phyloP scores from a whole-genome alignment of 106 monocot genomes.

The Narthecium ossifragum region DNA sequence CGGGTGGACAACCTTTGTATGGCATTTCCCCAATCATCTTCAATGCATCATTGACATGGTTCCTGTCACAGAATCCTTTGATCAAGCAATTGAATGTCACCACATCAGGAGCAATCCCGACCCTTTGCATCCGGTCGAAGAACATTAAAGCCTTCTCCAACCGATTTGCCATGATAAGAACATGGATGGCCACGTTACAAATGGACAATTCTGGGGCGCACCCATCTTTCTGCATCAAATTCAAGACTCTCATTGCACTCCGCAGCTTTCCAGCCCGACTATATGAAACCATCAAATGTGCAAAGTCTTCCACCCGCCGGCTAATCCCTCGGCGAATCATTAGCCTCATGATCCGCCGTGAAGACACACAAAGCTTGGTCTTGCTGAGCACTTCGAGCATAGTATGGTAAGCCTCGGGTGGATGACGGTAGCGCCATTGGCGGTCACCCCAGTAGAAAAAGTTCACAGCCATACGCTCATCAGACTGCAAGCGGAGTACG shows the following conservation, averaged over 20 bases:
- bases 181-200: slow-evolving; percentile 67
- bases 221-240: slow-evolving; percentile 93
- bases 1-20: slow-evolving; percentile 49
- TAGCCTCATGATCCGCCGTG: slow-evolving; percentile 59
- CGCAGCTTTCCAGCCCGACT: slow-evolving; percentile 78
- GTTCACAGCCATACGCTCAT: slow-evolving; percentile 50
- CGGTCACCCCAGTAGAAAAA: slow-evolving; percentile 92
- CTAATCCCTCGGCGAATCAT: slow-evolving; percentile 68
- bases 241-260: slow-evolving; percentile 81
- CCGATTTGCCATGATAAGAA: slow-evolving; percentile 58
- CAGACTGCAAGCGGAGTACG: slow-evolving; percentile 55
- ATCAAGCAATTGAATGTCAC: slow-evolving; percentile 86
- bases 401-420: slow-evolving; percentile 54
- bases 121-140: slow-evolving; percentile 60
- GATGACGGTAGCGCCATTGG: slow-evolving; percentile 89
- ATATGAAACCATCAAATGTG: slow-evolving; percentile 64
- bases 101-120: slow-evolving; percentile 61
- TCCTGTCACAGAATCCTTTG: slow-evolving; percentile 68
- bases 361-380: slow-evolving; percentile 52
- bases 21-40: slow-evolving; percentile 69
- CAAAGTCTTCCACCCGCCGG: slow-evolving; percentile 45
- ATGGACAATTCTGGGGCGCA: slow-evolving; percentile 47
- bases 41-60: slow-evolving; percentile 52
- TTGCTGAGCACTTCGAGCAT: slow-evolving; percentile 74
- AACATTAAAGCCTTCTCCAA: slow-evolving; percentile 67